Evolutionary conservation across 345 rosid species (phyloP).

Genomic region (Gossypium turneri): DNA sequence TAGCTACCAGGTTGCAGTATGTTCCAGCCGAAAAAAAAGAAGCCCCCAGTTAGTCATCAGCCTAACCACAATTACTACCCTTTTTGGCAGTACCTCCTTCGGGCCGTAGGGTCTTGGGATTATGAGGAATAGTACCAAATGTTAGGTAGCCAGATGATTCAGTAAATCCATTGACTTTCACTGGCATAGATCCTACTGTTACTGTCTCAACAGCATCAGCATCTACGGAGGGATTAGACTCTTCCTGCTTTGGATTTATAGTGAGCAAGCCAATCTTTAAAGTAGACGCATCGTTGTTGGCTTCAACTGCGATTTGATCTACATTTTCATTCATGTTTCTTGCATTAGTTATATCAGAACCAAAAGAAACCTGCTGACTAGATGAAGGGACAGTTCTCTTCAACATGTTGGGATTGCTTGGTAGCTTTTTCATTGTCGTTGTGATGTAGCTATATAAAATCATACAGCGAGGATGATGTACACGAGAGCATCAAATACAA

Average conservation of each 20-base stretch:
- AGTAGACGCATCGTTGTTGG: constrained; percentile 22
- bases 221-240: constrained; percentile 15
- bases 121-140: constrained; percentile 63
- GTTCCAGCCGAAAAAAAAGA: not conserved
- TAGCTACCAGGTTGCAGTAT: not conserved
- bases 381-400: constrained; percentile 19
- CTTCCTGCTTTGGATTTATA: constrained; percentile 30
- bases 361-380: constrained; percentile 16
- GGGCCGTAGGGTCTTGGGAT: constrained; percentile 40
- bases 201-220: constrained; percentile 30
- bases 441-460: too few relatives aligned
- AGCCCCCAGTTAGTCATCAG: constrained; percentile 1
- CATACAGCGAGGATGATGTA: too few relatives aligned
- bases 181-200: constrained; percentile 65
- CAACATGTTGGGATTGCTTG: constrained; percentile 13
- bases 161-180: constrained; percentile 56
- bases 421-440: not conserved
- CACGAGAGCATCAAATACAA: too few relatives aligned
- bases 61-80: constrained; percentile 10
- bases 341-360: constrained; percentile 18
- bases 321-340: constrained; percentile 11
- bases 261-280: constrained; percentile 33
- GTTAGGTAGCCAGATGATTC: constrained; percentile 41
- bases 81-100: constrained; percentile 23
- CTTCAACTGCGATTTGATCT: constrained; percentile 16